phyloP scores from a whole-genome alignment of 768 basidiomycete species.

The Hygrophoropsis aurantiaca region DNA sequence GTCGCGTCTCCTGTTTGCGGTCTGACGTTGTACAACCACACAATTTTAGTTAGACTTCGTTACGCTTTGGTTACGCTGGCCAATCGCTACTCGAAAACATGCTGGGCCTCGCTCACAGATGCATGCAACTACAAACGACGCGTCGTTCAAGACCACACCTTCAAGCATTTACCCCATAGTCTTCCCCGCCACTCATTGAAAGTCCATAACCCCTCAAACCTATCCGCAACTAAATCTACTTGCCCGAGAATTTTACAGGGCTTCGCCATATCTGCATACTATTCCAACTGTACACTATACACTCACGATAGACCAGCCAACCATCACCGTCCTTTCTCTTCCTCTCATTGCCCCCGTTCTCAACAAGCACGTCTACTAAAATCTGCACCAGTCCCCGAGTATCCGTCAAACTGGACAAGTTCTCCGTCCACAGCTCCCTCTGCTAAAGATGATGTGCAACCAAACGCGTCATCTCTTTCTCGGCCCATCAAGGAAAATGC shows the following conservation, averaged over 20 bases:
- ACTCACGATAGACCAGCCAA: too few relatives aligned
- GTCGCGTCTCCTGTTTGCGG: too few relatives aligned
- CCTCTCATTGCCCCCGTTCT: too few relatives aligned
- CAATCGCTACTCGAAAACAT: not conserved
- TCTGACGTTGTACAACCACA: too few relatives aligned
- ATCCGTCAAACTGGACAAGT: constrained; percentile 23
- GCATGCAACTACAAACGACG: not conserved
- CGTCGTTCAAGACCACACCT: not conserved
- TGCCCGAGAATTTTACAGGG: too few relatives aligned
- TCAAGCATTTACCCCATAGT: too few relatives aligned
- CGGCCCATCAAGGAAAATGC: constrained; percentile 11
- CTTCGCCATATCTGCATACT: too few relatives aligned
- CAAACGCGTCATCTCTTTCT: constrained; percentile 49
- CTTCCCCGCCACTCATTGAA: not conserved
- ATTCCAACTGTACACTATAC: too few relatives aligned
- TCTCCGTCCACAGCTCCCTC: constrained; percentile 23
- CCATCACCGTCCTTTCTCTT: too few relatives aligned
- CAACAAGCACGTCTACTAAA: too few relatives aligned
- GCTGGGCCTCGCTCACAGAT: not conserved
- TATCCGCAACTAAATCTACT: constrained; percentile 5
- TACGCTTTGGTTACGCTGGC: not conserved
- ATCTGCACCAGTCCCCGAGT: too few relatives aligned
- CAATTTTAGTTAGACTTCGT: too few relatives aligned
- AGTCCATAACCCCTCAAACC: not conserved
- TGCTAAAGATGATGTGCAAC: constrained; percentile 61